Conservation (phyloP, 352 stramenopile species). For the Pythium folliculosum region DNA sequence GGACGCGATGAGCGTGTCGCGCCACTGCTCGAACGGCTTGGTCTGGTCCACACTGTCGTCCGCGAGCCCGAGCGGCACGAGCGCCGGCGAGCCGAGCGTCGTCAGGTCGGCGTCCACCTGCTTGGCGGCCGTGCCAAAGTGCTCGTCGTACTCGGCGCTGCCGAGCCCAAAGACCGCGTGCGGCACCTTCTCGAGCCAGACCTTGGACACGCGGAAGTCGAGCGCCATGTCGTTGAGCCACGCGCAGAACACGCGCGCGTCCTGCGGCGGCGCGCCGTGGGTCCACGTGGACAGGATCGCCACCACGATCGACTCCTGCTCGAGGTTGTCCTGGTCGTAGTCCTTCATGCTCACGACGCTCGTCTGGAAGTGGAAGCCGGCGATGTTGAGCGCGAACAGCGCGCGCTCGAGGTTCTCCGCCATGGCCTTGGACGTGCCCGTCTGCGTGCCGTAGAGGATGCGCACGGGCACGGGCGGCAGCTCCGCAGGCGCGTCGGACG, state of each 20-base stretch:
- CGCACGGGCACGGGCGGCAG: conserved; percentile 52
- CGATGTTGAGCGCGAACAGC: conserved; percentile 79
- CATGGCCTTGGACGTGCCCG: conserved; percentile 78
- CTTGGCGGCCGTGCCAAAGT: conserved; percentile 84
- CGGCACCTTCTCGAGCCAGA: conserved; percentile 64
- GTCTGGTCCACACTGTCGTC: conserved; percentile 88
- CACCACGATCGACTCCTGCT: conserved; percentile 85
- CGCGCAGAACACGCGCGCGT: conserved; percentile 76
- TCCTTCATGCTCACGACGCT: conserved; percentile 88
- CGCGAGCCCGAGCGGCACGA: conserved; percentile 64
- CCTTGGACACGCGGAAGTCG: conserved; percentile 89
- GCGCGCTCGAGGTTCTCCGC: conserved; percentile 73
- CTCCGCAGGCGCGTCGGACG: conserved; percentile 30
- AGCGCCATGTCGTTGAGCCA: conserved; percentile 89
- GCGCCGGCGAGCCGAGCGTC: conserved; percentile 59
- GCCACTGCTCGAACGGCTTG: conserved; percentile 81
- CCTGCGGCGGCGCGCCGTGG: conserved; percentile 70
- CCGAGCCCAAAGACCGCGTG: conserved; percentile 88
- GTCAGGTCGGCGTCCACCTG: conserved; percentile 62
- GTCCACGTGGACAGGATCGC: conserved; percentile 88
- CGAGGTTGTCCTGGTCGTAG: conserved; percentile 89
- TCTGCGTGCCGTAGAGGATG: conserved; percentile 89
- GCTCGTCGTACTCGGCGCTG: conserved; percentile 88
- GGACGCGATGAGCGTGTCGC: conserved; percentile 72
- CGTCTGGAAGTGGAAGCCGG: conserved; percentile 81